phyloP scores from a whole-genome alignment of 257 asterid genomes.

The Lycium barbarum region DNA sequence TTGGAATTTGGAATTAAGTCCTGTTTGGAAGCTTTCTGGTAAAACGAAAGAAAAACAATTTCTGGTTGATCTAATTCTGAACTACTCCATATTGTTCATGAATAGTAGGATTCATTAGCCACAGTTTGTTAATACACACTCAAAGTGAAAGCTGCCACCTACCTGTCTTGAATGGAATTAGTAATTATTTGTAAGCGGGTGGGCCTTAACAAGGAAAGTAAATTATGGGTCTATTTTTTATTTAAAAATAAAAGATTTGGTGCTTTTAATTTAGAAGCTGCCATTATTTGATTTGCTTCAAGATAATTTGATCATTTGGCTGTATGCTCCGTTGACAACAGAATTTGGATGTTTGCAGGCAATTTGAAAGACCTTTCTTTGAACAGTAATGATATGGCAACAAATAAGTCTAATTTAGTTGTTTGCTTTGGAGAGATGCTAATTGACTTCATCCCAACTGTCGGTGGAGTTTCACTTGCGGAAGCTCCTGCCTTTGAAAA shows the following conservation, averaged over 20 bases:
- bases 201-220: not conserved
- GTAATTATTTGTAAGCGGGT: not conserved
- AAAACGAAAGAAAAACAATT: not conserved
- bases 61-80: conserved; percentile 26
- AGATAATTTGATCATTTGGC: conserved; percentile 4
- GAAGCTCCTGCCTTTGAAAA: conserved; percentile 90
- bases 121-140: conserved; percentile 10
- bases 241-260: not conserved
- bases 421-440: conserved; percentile 93
- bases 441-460: conserved; percentile 93
- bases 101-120: not conserved
- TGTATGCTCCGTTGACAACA: conserved; percentile 28
- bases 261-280: conserved; percentile 7
- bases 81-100: not conserved
- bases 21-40: not conserved
- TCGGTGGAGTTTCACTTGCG: conserved; percentile 84
- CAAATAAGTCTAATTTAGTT: conserved; percentile 50
- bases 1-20: not conserved
- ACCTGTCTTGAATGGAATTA: not conserved
- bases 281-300: not conserved
- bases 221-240: not conserved
- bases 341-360: conserved; percentile 49
- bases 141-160: not conserved
- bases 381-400: conserved; percentile 46
- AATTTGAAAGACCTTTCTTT: conserved; percentile 55